Base-by-base conservation (phyloP, 805 yeast species). In the Kuraishia molischiana region DNA sequence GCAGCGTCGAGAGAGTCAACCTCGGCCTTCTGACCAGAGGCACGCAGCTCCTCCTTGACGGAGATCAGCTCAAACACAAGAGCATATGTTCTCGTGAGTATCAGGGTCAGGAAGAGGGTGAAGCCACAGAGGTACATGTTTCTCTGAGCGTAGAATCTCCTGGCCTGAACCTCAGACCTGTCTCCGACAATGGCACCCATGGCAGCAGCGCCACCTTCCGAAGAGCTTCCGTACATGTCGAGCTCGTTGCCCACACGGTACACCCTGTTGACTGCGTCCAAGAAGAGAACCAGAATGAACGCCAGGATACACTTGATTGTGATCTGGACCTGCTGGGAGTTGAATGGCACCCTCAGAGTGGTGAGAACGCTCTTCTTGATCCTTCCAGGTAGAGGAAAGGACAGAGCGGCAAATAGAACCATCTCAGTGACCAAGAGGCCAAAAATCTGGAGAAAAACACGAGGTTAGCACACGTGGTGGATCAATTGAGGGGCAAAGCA, bases 101-200 rank as follows among this genome's bases (percentile, higher is more conserved):
- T 81, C 53, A 89, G 68, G 2, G 95, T 84, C 52, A 92, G 67
- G 58, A 92, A 92, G 57, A 92, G 72, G 2, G 97, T 87, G 62
- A 89, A 86, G 1, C 99, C 99, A 48, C 96, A 86, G 36, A 92
- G 69, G 52, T 92, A 92, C 80, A 87, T 77, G 67, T 92, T 92
- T 65, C 99, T 78, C 65, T 92, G 98, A 17, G 97, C 86, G 54
- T 89, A 89, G 61, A 92, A 92, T 53, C 87, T 74, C 60, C 96
- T 76, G 18, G 96, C 92, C 59, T 83, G 87, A 39, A 84, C 69
- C 53, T 92, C 97, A 17, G 86, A 64, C 41, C 95, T 70, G 49
- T 84, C 90, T 17, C 59, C 61, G 34, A 55, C 50, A n/a, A n/a
- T n/a, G n/a, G n/a, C n/a, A 5, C 31, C 31, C 13, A 28, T 28